Evolutionary conservation across 805 yeast genomes (phyloP), one percentile per base, ranked within the genome.

Genomic region (Maudiozyma saulgeensis): DNA sequence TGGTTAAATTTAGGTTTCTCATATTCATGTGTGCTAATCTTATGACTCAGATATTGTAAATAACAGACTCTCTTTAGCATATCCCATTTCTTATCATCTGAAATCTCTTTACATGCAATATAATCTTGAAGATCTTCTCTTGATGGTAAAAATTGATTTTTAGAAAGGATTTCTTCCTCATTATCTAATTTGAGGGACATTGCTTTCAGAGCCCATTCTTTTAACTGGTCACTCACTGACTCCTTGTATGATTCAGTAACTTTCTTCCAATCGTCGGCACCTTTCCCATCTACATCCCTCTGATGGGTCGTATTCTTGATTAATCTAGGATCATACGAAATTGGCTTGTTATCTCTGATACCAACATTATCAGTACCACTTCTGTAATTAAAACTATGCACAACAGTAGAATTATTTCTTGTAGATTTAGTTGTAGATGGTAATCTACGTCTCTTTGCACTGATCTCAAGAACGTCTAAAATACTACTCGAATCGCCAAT

Each of bases 351-450:
- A 51, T 89, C 96, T 49, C 95, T 71, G 19, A 91, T 77, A 47
- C 98, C 98, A 39, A 71, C 68, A 61, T 91, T 91, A 28, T 87
- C 95, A 49, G 77, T 84, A 28, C 97, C 96, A 0, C 96, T 95
- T 59, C 95, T 75, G 60, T 87, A 81, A 64, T 90, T 91, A 69
- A 90, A 91, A 0, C 96, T 82, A 52, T 74, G 74, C 26, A 35
- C 38, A 35, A 11, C 9, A 3, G 21, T 31, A 38, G 40, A 48
- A 21, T 43, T 32, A 16, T 50, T 18, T 35, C 34, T 32, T 7
- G 9, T 16, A 6, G 15, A n/a, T 8, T 31, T 15, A 6, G 18
- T 7, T 7, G 37, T 39, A 18, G 31, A 31, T 39, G 16, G 44
- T 19, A 35, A 35, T 8, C 15, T 35, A 35, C 18, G 18, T 19